Percentiles rank a stretch among this genome's conserved stretches.
phyloP scores from a whole-genome alignment of 345 rosid genomes.

The sweet orange (Citrus sinensis) region DNA sequence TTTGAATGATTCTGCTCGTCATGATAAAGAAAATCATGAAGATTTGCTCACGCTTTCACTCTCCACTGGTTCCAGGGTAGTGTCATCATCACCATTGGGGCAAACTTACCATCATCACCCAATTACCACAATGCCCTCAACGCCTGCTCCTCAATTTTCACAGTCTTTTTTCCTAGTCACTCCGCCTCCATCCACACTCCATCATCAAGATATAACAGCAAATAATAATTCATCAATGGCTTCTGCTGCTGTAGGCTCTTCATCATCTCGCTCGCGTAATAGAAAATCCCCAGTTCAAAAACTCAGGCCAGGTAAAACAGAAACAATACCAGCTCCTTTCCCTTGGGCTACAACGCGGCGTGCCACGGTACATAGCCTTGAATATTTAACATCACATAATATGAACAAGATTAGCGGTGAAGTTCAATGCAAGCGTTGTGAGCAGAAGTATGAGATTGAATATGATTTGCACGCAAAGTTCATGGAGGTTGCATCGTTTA shows the following conservation, averaged over 20 bases:
- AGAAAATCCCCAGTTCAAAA: slow-evolving; percentile 14
- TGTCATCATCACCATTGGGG: neutral
- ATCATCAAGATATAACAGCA: neutral
- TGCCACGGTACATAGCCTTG: slow-evolving; percentile 24
- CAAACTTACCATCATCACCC: neutral
- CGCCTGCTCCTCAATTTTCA: neutral
- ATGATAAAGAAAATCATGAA: neutral
- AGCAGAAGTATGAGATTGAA: slow-evolving; percentile 13
- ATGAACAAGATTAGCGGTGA: slow-evolving; percentile 19
- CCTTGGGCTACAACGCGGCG: slow-evolving; percentile 30
- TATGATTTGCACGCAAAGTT: slow-evolving; percentile 29
- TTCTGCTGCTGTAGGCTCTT: neutral
- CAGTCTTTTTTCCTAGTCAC: neutral
- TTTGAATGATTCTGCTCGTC: neutral
- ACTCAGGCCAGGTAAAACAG: slow-evolving; percentile 14
- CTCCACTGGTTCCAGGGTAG: slow-evolving; percentile 1
- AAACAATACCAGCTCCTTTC: slow-evolving; percentile 17
- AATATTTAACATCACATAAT: slow-evolving; percentile 14
- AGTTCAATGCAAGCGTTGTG: slow-evolving; percentile 31
- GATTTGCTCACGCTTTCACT: slow-evolving; percentile 6
- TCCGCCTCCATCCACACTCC: neutral
- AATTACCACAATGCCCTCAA: neutral
- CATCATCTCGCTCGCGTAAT: slow-evolving; percentile 4
- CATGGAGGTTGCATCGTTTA: slow-evolving; percentile 16
- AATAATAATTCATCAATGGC: neutral